Evolutionary conservation across 768 basidiomycete species (phyloP), one percentile per base, ranked within the genome.

Genomic region (Psilocybe cubensis): DNA sequence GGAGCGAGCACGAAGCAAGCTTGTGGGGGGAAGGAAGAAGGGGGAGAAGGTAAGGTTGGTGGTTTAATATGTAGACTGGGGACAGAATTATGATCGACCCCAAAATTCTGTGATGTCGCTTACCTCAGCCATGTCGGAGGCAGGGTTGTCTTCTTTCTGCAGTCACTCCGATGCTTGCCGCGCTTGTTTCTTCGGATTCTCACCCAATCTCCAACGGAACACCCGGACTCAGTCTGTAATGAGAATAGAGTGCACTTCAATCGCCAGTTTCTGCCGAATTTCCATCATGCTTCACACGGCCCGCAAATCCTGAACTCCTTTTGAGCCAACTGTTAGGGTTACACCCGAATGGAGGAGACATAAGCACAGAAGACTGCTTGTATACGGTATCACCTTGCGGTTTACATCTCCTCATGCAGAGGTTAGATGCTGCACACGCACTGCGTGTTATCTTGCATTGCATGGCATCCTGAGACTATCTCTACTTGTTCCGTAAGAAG

Each of bases 11-110:
- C 47, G 46, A 27, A 38, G 57, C 60, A 58, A 62, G 61, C 57
- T 55, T 56, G 62, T 59, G 52, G 62, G 27, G 60, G 55, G 52
- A 53, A 53, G 59, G 53, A 58, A 44, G 56, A 41, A 35, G 56
- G 52, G 58, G 57, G 44, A 40, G 51, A 50, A 48, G 52, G 56
- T 56, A 23, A 12, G 50, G 51, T 40, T 61, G 58, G 54, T 25
- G 61, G 67, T 62, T 70, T 71, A 66, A 70, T 70, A 47, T 28
- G 52, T 61, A 58, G 60, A 54, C 67, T 77, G 76, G 76, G 78
- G 76, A 70, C 72, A 73, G 68, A 68, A 59, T 72, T 67, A 67
- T 73, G 75, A 75, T 76, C 72, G 67, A 62, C 76, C 77, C 77
- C 76, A 77, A 79, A 78, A 74, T 70, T 76, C 73, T 70, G 35